A percentile compares a stretch with the other conserved stretches of the same genome.
Conservation (phyloP, 1,139 yeast species). For the Lodderomyces parapsilosis region DNA sequence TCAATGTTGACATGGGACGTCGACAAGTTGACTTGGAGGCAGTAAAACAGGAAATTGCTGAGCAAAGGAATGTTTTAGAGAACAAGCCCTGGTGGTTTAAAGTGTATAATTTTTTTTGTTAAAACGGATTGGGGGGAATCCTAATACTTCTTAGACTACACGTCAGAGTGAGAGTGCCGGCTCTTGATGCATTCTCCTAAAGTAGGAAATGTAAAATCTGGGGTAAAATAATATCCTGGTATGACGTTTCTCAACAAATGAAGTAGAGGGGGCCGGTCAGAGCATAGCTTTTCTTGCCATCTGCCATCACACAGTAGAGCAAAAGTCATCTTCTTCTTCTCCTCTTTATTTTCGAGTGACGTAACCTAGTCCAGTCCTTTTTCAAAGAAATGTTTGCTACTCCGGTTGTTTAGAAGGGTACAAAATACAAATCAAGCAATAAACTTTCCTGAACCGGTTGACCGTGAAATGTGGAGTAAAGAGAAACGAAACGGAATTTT, state of each 20-base stretch:
- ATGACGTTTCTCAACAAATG: background rate
- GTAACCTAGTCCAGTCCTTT: background rate
- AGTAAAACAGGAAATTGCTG: conserved; percentile 35
- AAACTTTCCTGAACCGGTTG: background rate
- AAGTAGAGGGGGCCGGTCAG: no score
- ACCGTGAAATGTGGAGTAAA: background rate
- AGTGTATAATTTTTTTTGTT: conserved; percentile 24
- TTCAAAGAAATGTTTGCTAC: no score
- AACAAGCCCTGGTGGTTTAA: conserved; percentile 25
- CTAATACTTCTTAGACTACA: no score
- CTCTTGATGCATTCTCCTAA: background rate
- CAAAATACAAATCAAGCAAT: background rate
- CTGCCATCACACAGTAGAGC: no score
- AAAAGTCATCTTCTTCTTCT: background rate
- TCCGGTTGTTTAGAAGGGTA: no score
- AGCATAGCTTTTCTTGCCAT: no score
- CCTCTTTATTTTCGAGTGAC: background rate
- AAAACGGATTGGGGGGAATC: background rate
- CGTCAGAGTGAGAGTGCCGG: no score
- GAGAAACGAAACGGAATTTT: no score
- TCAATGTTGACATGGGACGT: conserved; percentile 45
- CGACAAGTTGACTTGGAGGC: conserved; percentile 40
- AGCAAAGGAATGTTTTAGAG: conserved; percentile 15
- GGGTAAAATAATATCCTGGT: background rate
- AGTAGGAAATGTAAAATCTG: background rate